Percentiles rank a stretch among this genome's conserved stretches.
Conservation (phyloP, 805 yeast species). For the Metschnikowia continentalis region DNA sequence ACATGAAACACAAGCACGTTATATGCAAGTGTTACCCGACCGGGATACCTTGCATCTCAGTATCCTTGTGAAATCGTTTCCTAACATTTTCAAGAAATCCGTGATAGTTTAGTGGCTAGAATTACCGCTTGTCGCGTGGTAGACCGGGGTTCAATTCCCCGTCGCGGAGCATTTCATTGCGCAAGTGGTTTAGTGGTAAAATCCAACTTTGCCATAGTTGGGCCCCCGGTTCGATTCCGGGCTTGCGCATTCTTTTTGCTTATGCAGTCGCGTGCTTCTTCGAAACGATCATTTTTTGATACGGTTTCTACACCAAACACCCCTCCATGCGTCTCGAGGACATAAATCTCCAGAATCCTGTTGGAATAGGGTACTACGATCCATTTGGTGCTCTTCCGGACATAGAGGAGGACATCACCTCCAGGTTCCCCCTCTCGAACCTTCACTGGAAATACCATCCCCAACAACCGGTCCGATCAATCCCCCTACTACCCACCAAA, state of each 20-base stretch:
- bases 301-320: not conserved
- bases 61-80: no score
- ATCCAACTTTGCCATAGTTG: constrained; percentile 21
- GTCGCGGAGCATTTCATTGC: constrained; percentile 19
- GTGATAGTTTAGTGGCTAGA: constrained; percentile 23
- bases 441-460: constrained; percentile 61
- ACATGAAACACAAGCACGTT: no score
- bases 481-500: constrained; percentile 52
- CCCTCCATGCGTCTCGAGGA: constrained; percentile 12
- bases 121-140: constrained; percentile 23
- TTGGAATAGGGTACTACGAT: constrained; percentile 61
- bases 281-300: not conserved
- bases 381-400: constrained; percentile 59
- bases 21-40: no score
- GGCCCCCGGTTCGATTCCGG: constrained; percentile 24
- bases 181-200: constrained; percentile 22
- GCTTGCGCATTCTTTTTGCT: constrained; percentile 18
- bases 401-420: constrained; percentile 40
- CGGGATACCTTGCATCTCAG: no score
- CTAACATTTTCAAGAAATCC: constrained; percentile 13
- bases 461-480: constrained; percentile 56
- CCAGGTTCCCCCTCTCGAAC: constrained; percentile 54
- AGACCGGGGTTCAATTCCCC: constrained; percentile 24
- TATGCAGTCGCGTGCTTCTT: not conserved
- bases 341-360: constrained; percentile 13